Evolutionary conservation across 306 rosid species (phyloP).

Genomic region (Trifolium fragiferum): DNA sequence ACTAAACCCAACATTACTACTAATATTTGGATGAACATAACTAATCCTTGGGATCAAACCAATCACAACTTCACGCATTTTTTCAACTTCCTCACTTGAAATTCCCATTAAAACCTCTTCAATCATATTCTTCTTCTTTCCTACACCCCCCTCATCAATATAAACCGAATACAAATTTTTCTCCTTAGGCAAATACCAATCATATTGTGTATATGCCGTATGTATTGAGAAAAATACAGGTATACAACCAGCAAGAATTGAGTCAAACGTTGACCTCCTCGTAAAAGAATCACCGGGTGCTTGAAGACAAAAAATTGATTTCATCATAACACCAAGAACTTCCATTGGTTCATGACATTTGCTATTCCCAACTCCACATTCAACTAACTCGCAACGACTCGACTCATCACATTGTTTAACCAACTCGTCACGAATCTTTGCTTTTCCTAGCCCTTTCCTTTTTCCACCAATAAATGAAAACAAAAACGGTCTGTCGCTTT

Average conservation of each 20-base stretch:
- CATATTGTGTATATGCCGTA: constrained; percentile 77
- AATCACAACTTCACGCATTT: constrained; percentile 56
- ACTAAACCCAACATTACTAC: constrained; percentile 43
- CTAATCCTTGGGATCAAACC: constrained; percentile 57
- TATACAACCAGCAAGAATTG: constrained; percentile 66
- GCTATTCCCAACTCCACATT: constrained; percentile 40
- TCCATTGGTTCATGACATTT: constrained; percentile 56
- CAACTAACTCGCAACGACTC: constrained; percentile 46
- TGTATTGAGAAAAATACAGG: constrained; percentile 79
- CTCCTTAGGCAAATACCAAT: constrained; percentile 60
- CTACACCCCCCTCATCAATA: constrained; percentile 52
- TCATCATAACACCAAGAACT: constrained; percentile 55
- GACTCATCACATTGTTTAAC: constrained; percentile 59
- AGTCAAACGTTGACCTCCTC: constrained; percentile 74
- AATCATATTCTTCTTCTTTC: constrained; percentile 44
- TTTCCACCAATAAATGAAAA: constrained; percentile 73
- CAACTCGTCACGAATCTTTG: constrained; percentile 62
- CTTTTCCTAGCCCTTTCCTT: constrained; percentile 66
- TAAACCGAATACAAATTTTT: constrained; percentile 51
- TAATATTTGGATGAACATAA: constrained; percentile 59
- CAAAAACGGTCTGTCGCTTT: constrained; percentile 49
- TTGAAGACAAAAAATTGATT: constrained; percentile 66
- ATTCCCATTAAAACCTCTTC: constrained; percentile 57
- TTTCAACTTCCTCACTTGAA: constrained; percentile 41
- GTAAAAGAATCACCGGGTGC: constrained; percentile 85